Evolutionary conservation across 73 alveolate species (phyloP), one percentile per base, ranked within the genome.

Genomic region (Uronychia binucleata): DNA sequence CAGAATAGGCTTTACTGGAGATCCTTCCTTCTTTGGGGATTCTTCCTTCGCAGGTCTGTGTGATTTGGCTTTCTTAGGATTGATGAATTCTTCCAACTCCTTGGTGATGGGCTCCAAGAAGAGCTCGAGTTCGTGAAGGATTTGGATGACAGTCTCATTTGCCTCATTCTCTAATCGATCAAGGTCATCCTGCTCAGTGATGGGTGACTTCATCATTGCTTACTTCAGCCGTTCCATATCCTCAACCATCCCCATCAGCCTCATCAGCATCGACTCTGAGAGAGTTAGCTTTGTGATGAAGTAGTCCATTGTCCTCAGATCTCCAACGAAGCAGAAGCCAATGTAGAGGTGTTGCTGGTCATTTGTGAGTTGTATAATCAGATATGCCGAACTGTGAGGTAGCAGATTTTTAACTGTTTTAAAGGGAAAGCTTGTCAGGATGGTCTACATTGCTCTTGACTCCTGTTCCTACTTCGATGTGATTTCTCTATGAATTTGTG

Each of bases 151-250:
- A 57, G 91, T 94, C 31, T 80, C 92, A 75, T 93, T 92, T 34
- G 94, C 94, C 8, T 96, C 98, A 77, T 77, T 82, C 77, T 88
- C 93, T 59, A 94, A 78, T 28, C 86, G 78, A 26, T 91, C 93
- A 79, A 94, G 79, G 82, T 95, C 99, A 28, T 86, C 96, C 57
- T 95, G 98, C 1, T 93, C 94, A 28, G 96, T 94, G 34, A 96
- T 95, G 26, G 98, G 98, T 26, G 98, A 92, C 90, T 97, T 97
- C 58, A 86, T 88, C 90, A 95, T 82, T 27, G 89, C 86, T 76
- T 89, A 84, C 75, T 94, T 28, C 77, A 89, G 74, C 26, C 92
- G 87, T 83, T 89, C 87, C 76, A 95, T 84, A 29, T 80, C 89
- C 67, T 95, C 98, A 33, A 93, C 93, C 92, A 95, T 78, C 77